Conservation (phyloP, 2,329 filamentous ascomycete genomes). For the Colletotrichum higginsianum region DNA sequence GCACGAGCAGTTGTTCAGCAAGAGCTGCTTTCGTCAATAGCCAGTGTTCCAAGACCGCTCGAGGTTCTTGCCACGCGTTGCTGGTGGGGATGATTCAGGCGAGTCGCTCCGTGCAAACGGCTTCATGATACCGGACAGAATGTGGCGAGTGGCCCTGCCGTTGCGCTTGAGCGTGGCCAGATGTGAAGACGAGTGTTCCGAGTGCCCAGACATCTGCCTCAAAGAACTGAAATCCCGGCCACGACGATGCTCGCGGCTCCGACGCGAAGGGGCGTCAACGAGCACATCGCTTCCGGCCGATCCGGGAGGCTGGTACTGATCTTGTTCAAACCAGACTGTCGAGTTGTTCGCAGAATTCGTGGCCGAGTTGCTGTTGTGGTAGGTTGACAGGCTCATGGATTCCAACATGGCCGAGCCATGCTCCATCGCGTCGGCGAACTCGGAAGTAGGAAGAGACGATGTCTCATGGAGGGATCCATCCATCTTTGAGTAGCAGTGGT, state of each 20-base stretch:
- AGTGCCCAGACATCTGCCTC: slow-evolving; percentile 43
- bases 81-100: slow-evolving; percentile 50
- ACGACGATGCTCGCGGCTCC: slow-evolving; percentile 41
- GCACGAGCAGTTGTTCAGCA: neutral
- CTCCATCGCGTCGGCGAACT: slow-evolving; percentile 65
- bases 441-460: slow-evolving; percentile 52
- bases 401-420: slow-evolving; percentile 56
- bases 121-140: slow-evolving; percentile 62
- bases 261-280: slow-evolving; percentile 22
- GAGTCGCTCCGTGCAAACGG: slow-evolving; percentile 59
- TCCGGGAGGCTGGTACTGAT: slow-evolving; percentile 35
- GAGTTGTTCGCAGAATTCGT: slow-evolving; percentile 39
- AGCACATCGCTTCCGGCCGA: slow-evolving; percentile 47
- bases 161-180: slow-evolving; percentile 52
- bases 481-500: slow-evolving; percentile 66
- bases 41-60: slow-evolving; percentile 38
- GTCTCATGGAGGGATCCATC: slow-evolving; percentile 60
- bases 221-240: slow-evolving; percentile 36
- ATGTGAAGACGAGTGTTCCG: slow-evolving; percentile 43
- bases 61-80: slow-evolving; percentile 35
- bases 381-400: slow-evolving; percentile 52
- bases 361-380: slow-evolving; percentile 48
- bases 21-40: neutral
- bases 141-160: slow-evolving; percentile 54
- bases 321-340: slow-evolving; percentile 52